phyloP scores from a whole-genome alignment of 1,284 basidiomycete genomes.

The Porodaedalea pini region DNA sequence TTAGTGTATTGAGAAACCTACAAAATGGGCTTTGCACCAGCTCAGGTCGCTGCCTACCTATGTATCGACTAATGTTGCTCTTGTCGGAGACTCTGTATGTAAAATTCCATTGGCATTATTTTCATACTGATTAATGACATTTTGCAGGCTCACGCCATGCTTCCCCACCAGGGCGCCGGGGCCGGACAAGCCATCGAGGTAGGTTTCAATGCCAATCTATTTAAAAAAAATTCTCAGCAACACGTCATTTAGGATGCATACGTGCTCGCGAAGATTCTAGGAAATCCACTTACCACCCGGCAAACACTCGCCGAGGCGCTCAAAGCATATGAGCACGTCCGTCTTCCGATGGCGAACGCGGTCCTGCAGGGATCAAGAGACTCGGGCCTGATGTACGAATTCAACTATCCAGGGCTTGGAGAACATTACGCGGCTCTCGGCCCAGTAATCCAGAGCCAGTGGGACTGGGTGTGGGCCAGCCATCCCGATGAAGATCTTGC shows the following conservation, averaged over 20 bases:
- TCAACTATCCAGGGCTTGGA: slow-evolving; percentile 31
- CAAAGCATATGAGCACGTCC: slow-evolving; percentile 35
- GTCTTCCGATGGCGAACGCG: slow-evolving; percentile 35
- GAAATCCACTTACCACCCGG: slow-evolving; percentile 23
- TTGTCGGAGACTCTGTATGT: slow-evolving; percentile 22
- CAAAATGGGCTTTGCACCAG: slow-evolving; percentile 21
- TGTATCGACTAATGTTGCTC: slow-evolving; percentile 16
- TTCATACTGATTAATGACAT: not conserved
- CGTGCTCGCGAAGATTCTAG: slow-evolving; percentile 30
- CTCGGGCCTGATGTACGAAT: slow-evolving; percentile 40
- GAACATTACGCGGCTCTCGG: slow-evolving; percentile 34
- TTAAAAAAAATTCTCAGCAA: not conserved
- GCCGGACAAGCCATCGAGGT: slow-evolving; percentile 39
- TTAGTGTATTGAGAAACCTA: slow-evolving; percentile 21
- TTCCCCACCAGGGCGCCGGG: slow-evolving; percentile 36
- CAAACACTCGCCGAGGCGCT: slow-evolving; percentile 27
- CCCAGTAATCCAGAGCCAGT: slow-evolving; percentile 35
- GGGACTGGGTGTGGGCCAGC: slow-evolving; percentile 34
- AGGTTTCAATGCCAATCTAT: slow-evolving; percentile 10
- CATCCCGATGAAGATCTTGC: slow-evolving; percentile 28
- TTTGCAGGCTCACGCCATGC: slow-evolving; percentile 36
- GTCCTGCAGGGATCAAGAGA: slow-evolving; percentile 34
- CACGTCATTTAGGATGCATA: slow-evolving; percentile 31
- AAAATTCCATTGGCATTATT: not conserved
- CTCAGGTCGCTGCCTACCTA: slow-evolving; percentile 13